A percentile compares a stretch with the other conserved stretches of the same genome.
These are phyloP conservation scores for Salvia splendens DNA, from an alignment of 257 asterid species.

Conservation along the genomic window DNA sequence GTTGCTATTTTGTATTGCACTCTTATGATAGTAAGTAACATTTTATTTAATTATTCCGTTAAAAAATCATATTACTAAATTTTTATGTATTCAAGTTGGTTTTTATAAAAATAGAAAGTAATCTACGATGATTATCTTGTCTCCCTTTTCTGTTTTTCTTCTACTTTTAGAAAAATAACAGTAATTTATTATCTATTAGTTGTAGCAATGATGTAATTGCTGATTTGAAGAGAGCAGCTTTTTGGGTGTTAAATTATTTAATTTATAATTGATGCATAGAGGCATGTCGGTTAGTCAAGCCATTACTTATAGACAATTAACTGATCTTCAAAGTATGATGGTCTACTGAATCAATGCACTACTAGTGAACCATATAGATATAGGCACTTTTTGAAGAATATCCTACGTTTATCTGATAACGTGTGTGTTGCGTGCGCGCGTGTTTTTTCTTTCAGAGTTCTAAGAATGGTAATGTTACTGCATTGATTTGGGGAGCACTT, in stretches of 20 bases:
- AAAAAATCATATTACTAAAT: neutral
- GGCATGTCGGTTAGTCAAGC: neutral
- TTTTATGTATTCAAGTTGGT: neutral
- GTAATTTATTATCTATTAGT: neutral
- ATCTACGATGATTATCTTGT: neutral
- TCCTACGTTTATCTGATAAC: neutral
- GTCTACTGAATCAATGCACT: neutral
- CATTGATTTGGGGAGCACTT: conserved; percentile 95
- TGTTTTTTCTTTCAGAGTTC: conserved; percentile 53
- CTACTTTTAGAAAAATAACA: neutral
- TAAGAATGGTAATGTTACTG: conserved; percentile 67
- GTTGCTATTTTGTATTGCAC: too few relatives aligned
- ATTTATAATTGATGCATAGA: neutral
- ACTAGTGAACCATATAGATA: neutral
- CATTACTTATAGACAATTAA: neutral
- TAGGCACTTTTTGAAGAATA: neutral
- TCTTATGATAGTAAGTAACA: too few relatives aligned
- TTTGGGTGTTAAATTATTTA: neutral
- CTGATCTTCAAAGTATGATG: neutral
- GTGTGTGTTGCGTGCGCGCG: too few relatives aligned
- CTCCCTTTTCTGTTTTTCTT: neutral
- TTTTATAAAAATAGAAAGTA: neutral
- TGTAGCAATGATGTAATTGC: neutral
- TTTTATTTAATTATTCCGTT: too few relatives aligned
- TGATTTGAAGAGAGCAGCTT: neutral